phyloP scores from a whole-genome alignment of 345 rosid species.

The Euphorbia peplus region DNA sequence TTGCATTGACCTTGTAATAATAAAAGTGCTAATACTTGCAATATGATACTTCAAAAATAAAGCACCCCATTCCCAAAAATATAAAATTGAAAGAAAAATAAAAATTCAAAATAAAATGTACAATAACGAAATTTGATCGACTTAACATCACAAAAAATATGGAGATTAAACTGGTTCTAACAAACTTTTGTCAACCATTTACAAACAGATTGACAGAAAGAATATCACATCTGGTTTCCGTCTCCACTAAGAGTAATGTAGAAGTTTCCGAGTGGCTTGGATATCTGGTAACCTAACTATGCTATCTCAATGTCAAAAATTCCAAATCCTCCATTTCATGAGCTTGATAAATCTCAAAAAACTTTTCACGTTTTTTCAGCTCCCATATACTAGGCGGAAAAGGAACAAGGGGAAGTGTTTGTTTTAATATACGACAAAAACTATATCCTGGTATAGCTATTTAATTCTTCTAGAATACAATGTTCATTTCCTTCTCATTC shows the following conservation, averaged over 20 bases:
- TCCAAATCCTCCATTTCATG: background rate
- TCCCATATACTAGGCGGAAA: conserved; percentile 15
- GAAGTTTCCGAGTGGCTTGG: background rate
- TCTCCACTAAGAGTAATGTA: background rate
- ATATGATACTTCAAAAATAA: background rate
- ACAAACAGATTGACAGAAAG: background rate
- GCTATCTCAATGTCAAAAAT: conserved; percentile 18
- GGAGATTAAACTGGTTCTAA: background rate
- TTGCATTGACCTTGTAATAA: background rate
- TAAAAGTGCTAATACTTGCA: background rate
- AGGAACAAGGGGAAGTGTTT: conserved; percentile 18
- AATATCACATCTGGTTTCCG: background rate
- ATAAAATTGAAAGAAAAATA: background rate
- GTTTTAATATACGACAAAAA: conserved; percentile 9
- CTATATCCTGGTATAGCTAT: conserved; percentile 5
- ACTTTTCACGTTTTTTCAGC: background rate
- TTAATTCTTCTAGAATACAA: conserved; percentile 55
- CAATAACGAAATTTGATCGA: background rate
- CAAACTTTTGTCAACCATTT: background rate
- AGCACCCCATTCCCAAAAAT: background rate
- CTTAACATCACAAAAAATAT: background rate
- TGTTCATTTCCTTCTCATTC: conserved; percentile 86
- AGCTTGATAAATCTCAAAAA: background rate
- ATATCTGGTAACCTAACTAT: conserved; percentile 2
- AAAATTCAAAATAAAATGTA: background rate